Conservation (phyloP, 2,329 filamentous ascomycete species). For the Epichloe festucae region DNA sequence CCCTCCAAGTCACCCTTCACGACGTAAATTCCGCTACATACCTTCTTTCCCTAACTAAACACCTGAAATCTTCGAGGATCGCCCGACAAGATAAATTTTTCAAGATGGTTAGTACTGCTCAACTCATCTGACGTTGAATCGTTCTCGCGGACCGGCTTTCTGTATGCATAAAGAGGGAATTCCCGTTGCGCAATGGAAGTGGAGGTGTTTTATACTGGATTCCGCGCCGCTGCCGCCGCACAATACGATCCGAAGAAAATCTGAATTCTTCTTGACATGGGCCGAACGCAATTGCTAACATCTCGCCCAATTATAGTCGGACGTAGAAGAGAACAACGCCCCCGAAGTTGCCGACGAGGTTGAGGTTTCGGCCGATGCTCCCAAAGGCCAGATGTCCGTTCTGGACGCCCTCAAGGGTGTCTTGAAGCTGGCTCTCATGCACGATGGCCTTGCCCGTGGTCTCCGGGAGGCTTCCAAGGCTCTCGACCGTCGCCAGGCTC, state of each 20-base stretch:
- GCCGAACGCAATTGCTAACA: conserved; percentile 5
- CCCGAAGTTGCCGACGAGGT: conserved; percentile 79
- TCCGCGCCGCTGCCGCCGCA: neutral
- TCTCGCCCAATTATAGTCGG: conserved; percentile 53
- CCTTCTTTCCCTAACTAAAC: conserved; percentile 17
- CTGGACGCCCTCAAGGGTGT: conserved; percentile 98
- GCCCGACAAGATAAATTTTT: conserved; percentile 42
- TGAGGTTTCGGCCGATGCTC: conserved; percentile 87
- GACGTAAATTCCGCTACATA: conserved; percentile 15
- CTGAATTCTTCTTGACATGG: neutral
- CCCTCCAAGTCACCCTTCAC: conserved; percentile 18
- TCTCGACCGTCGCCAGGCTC: conserved; percentile 93
- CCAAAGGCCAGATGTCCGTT: conserved; percentile 92
- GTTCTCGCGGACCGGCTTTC: neutral
- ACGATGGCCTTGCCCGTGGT: conserved; percentile 97
- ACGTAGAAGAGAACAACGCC: conserved; percentile 98
- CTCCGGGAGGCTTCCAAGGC: conserved; percentile 98
- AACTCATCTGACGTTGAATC: neutral
- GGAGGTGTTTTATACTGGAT: neutral
- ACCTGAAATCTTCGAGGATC: conserved; percentile 52
- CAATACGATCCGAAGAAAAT: neutral
- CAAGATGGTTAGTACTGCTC: conserved; percentile 44
- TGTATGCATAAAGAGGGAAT: no score
- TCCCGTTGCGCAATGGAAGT: neutral
- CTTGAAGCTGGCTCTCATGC: conserved; percentile 95